Evolutionary conservation across 2,329 filamentous ascomycete species (phyloP), one percentile per base, ranked within the genome.

Genomic region (Aspergillus texensis): DNA sequence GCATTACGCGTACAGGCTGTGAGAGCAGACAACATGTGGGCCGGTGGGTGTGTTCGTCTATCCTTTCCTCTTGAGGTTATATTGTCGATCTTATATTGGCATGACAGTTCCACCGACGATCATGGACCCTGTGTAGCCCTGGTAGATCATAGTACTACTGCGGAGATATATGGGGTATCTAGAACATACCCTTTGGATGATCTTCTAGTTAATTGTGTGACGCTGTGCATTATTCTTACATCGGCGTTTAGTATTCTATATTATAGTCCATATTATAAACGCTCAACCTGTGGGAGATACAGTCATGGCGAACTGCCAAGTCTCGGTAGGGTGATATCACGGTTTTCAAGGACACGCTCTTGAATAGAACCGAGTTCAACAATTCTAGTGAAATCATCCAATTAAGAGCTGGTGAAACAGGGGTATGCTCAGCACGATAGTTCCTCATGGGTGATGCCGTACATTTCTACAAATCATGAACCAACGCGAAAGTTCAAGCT

Each of bases 1-100:
- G 32, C 19, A 54, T 36, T 50, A 50, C 26, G 32, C 32, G 32
- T 36, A 54, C 26, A 86, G 1, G 9, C 2, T 6, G 4, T 30
- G n/a, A 36, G 46, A 32, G 46, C 26, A 50, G 21, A 36, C 19
- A 10, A n/a, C 11, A 32, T 14, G 52, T 36, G 52, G 52, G 30
- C 30, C 30, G 30, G 52, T 24, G 52, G 52, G n/a, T 54, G n/a
- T 54, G 52, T 54, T 54, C 52, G 52, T 54, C 24, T n/a, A 54
- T 54, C 52, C 52, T 36, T 54, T 34, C 52, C 52, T 54, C 16
- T 34, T 54, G 52, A 30, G 32, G 52, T 2, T 30, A 54, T 54
- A 36, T 1, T 1, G 11, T 36, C 30, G 28, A 54, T 36, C 30
- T 28, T 28, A 28, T 16, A 24, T 21, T 54, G n/a, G 11, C 12